Evolutionary conservation across 257 asterid genomes (phyloP), one percentile per base, ranked within the genome.

Genomic region (Capsicum rhomboideum): DNA sequence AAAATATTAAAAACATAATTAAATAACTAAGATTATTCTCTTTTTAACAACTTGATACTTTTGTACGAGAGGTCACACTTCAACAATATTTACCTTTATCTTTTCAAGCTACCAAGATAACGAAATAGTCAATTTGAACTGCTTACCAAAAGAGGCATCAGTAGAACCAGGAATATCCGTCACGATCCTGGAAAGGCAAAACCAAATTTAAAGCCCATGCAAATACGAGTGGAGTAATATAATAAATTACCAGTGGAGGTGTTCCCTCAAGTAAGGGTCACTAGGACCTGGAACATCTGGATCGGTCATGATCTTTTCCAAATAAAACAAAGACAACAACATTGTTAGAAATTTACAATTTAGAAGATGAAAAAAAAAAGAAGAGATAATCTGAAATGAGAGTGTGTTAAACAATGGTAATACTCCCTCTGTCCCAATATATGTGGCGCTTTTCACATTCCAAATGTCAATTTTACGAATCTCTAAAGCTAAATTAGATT

Each of bases 251-350:
- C 98, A 95, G 87, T 95, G 98, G 61, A 95, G 95, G 87, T 95
- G 97, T 85, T 95, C 98, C 89, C 98, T 93, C 80, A 95, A 66
- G 88, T 91, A 88, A 20, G 98, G 98, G 88, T 95, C 98, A 85
- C 98, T 93, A 10, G 98, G 98, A 83, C 98, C 91, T 14, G 98
- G 98, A 83, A 87, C 97, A 89, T 95, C 97, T 11, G 98, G 97
- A 86, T 95, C 98, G 5, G 93, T 92, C 98, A 95, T 91, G 53
- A 95, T 94, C 98, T 95, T 58, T 80, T 46, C 26, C 46, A 85
- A 87, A 59, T 69, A 84, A 66, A 86, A 89, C 34, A 84, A 82
- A 92, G 53, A 55, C 67, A 69, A 53, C 29, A 49, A 26, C 14
- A 34, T 17, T 31, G 26, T 86, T 75, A 77, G 58, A 61, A 20